phyloP scores from a whole-genome alignment of 2,329 filamentous ascomycete genomes.

The Monosporascus sp. region DNA sequence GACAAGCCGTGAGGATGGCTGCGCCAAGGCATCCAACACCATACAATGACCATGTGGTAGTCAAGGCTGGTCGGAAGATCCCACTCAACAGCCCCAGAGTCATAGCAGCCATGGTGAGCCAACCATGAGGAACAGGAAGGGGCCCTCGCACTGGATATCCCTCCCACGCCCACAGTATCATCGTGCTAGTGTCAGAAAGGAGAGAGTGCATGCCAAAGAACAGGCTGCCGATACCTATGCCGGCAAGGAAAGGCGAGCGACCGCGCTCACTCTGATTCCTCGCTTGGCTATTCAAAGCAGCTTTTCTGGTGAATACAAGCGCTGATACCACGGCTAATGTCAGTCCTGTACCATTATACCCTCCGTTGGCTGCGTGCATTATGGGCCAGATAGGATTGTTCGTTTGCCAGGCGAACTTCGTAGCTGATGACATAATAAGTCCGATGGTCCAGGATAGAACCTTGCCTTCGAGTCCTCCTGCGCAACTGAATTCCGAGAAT shows the following conservation, averaged over 20 bases:
- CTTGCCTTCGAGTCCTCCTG: slow-evolving; percentile 71
- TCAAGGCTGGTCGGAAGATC: slow-evolving; percentile 64
- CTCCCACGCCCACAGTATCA: slow-evolving; percentile 98
- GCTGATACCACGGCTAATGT: slow-evolving; percentile 70
- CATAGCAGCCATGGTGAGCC: slow-evolving; percentile 83
- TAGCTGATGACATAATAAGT: slow-evolving; percentile 75
- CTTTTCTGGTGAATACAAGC: slow-evolving; percentile 66
- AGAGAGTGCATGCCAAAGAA: slow-evolving; percentile 89
- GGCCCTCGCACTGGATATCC: slow-evolving; percentile 89
- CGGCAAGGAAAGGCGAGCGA: slow-evolving; percentile 66
- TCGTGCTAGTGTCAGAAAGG: slow-evolving; percentile 94
- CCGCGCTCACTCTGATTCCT: slow-evolving; percentile 36
- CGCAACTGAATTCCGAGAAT: slow-evolving; percentile 70
- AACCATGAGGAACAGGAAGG: slow-evolving; percentile 82
- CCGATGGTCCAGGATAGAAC: slow-evolving; percentile 77
- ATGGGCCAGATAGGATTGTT: slow-evolving; percentile 98
- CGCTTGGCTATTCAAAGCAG: slow-evolving; percentile 40
- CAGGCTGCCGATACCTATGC: slow-evolving; percentile 73
- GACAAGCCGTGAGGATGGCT: slow-evolving; percentile 67
- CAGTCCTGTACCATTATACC: slow-evolving; percentile 83
- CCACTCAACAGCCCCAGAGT: slow-evolving; percentile 71
- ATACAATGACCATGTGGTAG: slow-evolving; percentile 74
- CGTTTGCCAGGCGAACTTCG: slow-evolving; percentile 89
- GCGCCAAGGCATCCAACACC: slow-evolving; percentile 75
- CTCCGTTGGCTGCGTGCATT: slow-evolving; percentile 83